phyloP scores from a whole-genome alignment of 176 grass and related monocot genomes.

The Otatea glauca region DNA sequence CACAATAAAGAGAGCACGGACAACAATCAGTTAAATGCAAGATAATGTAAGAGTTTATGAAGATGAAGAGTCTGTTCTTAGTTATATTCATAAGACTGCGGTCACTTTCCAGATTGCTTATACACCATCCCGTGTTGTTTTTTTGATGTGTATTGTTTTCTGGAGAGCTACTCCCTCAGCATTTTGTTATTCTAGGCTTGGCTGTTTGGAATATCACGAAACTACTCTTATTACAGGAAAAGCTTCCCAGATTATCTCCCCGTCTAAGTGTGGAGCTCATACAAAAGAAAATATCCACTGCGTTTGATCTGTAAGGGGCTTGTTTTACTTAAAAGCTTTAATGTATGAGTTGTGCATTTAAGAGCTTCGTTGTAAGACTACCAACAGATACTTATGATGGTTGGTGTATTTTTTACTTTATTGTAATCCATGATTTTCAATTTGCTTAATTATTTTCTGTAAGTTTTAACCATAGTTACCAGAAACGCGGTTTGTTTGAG shows the following conservation, averaged over 20 bases:
- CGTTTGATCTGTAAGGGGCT: slow-evolving; percentile 66
- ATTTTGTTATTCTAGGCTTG: background rate
- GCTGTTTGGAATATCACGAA: background rate
- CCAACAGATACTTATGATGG: background rate
- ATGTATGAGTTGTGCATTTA: slow-evolving; percentile 21
- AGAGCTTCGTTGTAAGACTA: slow-evolving; percentile 28
- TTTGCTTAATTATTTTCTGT: background rate
- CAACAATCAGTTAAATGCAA: background rate
- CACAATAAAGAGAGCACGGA: background rate
- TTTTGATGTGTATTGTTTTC: slow-evolving; percentile 2
- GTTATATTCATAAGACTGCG: background rate
- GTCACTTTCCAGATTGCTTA: background rate
- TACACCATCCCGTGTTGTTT: background rate
- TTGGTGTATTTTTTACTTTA: slow-evolving; percentile 16
- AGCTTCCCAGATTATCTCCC: slow-evolving; percentile 88
- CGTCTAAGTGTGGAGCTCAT: slow-evolving; percentile 85
- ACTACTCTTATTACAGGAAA: slow-evolving; percentile 56
- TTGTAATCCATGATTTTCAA: slow-evolving; percentile 17
- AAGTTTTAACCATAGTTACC: too few species aligned
- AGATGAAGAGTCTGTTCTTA: background rate
- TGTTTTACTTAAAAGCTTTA: background rate
- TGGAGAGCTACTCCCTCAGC: background rate
- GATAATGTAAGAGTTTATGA: background rate
- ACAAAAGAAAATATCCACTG: slow-evolving; percentile 77
- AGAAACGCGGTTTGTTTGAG: too few species aligned